Base-by-base conservation (phyloP, 257 asterid species). In the Petunia axillaris region DNA sequence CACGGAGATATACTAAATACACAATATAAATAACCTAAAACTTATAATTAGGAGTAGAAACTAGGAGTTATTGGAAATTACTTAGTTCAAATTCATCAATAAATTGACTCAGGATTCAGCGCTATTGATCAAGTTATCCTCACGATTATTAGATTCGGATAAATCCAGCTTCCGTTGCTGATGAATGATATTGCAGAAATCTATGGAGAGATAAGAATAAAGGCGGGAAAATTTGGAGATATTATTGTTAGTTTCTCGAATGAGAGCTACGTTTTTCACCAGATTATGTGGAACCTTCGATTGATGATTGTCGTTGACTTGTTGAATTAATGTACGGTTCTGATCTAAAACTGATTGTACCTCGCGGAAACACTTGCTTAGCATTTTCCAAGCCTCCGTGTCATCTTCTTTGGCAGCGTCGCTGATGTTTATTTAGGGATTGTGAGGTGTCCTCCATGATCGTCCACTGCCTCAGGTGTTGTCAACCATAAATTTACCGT, bases 261-360 rank as follows among this genome's bases (percentile, higher is more conserved):
- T 92, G 78, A 93, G 81, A 41, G 83, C 82, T 13, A 92, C 94
- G 9, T 89, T 93, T 74, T 84, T 86, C 70, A 81, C 93, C 85
- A 93, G 7, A 81, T 89, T 89, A 1, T 83, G 82, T 36, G 91
- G 93, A 60, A 87, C 44, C 80, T 85, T 92, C 3, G 97, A 89
- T 8, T 80, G 85, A 58, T 92, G 97, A 85, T 93, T 91, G 62
- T 92, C 88, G 78, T 93, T 89, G 39, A 87, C 98, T 79, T 87
- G 96, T 41, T 89, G 91, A 82, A 93, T 92, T 16, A 93, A 75
- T 48, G 71, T 78, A 53, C 95, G 88, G 73, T 93, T 93, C 82
- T 64, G 91, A 82, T 91, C 96, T 66, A 92, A 81, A 84, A 90
- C 79, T 25, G 85, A 87, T 54, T 93, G 92, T 15, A 86, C 97